Evolutionary conservation across 768 basidiomycete genomes (phyloP).

Genomic region (Boletellus emodensis): DNA sequence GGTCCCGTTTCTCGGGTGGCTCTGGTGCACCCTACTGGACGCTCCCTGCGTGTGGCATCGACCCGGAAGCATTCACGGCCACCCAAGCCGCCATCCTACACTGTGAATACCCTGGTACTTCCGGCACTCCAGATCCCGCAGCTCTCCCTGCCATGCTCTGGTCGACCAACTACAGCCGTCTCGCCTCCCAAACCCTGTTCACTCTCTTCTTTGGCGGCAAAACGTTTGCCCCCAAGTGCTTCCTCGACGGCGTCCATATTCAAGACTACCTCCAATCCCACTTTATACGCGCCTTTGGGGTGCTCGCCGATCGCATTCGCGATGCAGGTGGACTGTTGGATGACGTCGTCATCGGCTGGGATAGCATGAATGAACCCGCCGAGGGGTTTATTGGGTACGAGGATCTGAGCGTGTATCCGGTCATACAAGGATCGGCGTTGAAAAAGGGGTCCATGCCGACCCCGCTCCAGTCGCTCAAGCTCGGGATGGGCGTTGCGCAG

Average conservation of each 20-base stretch:
- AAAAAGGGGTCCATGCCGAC: slow-evolving; percentile 89
- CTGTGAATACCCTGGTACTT: slow-evolving; percentile 70
- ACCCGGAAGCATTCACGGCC: slow-evolving; percentile 79
- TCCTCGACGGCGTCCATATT: slow-evolving; percentile 88
- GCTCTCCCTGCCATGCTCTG: slow-evolving; percentile 91
- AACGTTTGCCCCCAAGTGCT: slow-evolving; percentile 85
- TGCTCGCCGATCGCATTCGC: slow-evolving; percentile 69
- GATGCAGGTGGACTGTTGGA: slow-evolving; percentile 78
- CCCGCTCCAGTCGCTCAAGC: slow-evolving; percentile 73
- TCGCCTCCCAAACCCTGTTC: slow-evolving; percentile 85
- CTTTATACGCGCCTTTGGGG: slow-evolving; percentile 70
- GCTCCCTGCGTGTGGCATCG: slow-evolving; percentile 81
- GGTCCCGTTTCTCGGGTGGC: slow-evolving; percentile 93
- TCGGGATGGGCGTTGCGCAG: slow-evolving; percentile 85
- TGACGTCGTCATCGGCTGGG: slow-evolving; percentile 93
- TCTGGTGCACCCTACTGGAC: slow-evolving; percentile 97
- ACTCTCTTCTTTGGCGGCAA: slow-evolving; percentile 93
- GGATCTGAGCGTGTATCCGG: slow-evolving; percentile 63
- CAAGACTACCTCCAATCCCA: slow-evolving; percentile 83
- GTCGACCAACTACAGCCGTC: slow-evolving; percentile 92
- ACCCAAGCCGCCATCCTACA: slow-evolving; percentile 87
- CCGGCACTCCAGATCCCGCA: slow-evolving; percentile 61
- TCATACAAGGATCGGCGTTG: slow-evolving; percentile 62
- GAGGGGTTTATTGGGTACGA: slow-evolving; percentile 70
- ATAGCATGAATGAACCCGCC: slow-evolving; percentile 91